Evolutionary conservation across 495 filamentous ascomycete species (phyloP).

Genomic region (Talaromyces borbonicus): DNA sequence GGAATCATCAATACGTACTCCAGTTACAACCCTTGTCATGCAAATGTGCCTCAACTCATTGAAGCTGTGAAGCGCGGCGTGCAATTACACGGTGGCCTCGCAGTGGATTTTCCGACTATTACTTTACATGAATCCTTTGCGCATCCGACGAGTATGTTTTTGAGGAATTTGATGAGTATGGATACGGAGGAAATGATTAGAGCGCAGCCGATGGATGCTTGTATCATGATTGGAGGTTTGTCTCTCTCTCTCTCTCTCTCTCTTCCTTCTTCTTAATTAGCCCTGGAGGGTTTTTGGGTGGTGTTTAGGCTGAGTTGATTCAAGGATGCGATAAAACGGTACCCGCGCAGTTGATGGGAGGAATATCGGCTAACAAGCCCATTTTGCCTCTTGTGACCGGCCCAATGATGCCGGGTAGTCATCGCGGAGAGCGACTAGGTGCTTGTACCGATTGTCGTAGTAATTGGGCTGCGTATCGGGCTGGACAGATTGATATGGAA

Average conservation of each 20-base stretch:
- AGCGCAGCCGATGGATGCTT: slow-evolving; percentile 55
- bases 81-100: slow-evolving; percentile 49
- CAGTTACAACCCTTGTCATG: slow-evolving; percentile 58
- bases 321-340: slow-evolving; percentile 59
- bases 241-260: not conserved
- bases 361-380: slow-evolving; percentile 59
- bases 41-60: slow-evolving; percentile 56
- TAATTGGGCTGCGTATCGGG: slow-evolving; percentile 57
- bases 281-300: not conserved
- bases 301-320: not conserved
- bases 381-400: slow-evolving; percentile 53
- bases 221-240: slow-evolving; percentile 54
- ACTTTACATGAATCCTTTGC: slow-evolving; percentile 55
- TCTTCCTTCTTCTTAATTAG: not conserved
- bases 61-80: slow-evolving; percentile 56
- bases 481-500: slow-evolving; percentile 51
- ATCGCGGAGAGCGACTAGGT: slow-evolving; percentile 46
- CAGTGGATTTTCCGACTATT: slow-evolving; percentile 59
- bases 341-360: slow-evolving; percentile 60
- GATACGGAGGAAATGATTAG: slow-evolving; percentile 63
- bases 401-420: slow-evolving; percentile 58
- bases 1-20: slow-evolving; percentile 60
- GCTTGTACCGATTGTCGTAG: slow-evolving; percentile 60
- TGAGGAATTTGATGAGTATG: slow-evolving; percentile 62
- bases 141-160: slow-evolving; percentile 57